Conservation (phyloP, 116 monocot genomes). For the Cymodocea nodosa region DNA sequence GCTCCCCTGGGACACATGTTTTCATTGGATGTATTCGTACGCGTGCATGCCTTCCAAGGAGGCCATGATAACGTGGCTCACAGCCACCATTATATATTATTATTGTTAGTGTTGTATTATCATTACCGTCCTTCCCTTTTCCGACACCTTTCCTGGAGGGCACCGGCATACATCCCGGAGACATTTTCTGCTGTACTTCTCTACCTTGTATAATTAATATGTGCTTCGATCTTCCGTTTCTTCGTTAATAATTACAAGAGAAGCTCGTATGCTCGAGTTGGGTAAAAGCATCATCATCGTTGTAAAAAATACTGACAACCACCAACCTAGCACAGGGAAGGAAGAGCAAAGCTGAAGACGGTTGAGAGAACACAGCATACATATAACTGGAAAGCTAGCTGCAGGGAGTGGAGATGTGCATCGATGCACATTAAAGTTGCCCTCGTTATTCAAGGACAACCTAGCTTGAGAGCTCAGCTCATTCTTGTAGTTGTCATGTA, state of each 20-base stretch:
- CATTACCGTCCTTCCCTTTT: not conserved
- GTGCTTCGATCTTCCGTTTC: not conserved
- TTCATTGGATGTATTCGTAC: slow-evolving; percentile 1
- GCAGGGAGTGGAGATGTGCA: too few species aligned
- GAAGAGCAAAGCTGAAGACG: not conserved
- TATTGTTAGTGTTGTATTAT: not conserved
- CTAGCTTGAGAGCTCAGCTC: too few species aligned
- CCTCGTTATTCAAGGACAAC: not conserved
- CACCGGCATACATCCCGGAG: not conserved
- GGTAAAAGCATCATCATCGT: not conserved
- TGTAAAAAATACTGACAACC: too few species aligned
- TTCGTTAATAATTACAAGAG: not conserved
- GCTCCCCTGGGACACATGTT: too few species aligned
- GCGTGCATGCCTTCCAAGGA: not conserved
- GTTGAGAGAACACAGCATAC: not conserved
- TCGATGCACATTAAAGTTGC: not conserved
- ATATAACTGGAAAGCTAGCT: not conserved
- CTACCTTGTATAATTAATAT: not conserved
- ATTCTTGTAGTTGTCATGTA: not conserved
- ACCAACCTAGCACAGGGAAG: not conserved
- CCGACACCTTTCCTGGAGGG: not conserved
- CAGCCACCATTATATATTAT: not conserved
- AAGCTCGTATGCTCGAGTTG: not conserved
- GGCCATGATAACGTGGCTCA: not conserved
- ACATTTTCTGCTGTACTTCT: not conserved